A percentile compares a stretch with the other conserved stretches of the same genome.
phyloP scores from a whole-genome alignment of 768 basidiomycete species.

The Hortiboletus campestris region DNA sequence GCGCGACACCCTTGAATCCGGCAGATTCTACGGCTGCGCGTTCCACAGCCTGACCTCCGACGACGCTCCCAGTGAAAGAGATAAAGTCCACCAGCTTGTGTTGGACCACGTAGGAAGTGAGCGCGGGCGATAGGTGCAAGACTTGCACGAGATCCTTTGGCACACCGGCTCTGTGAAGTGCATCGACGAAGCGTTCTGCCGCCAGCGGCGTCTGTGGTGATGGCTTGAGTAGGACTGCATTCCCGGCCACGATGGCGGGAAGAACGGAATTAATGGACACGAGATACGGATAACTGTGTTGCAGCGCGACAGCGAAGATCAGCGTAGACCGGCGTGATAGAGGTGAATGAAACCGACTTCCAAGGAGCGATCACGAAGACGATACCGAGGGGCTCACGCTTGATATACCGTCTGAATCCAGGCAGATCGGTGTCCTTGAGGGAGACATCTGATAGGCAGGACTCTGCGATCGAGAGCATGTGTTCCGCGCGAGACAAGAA shows the following conservation, averaged over 20 bases:
- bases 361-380: conserved; percentile 87
- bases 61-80: conserved; percentile 88
- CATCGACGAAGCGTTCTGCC: conserved; percentile 74
- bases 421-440: conserved; percentile 78
- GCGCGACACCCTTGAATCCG: conserved; percentile 83
- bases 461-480: conserved; percentile 79
- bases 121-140: conserved; percentile 64
- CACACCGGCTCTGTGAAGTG: conserved; percentile 73
- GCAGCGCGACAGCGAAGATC: neutral
- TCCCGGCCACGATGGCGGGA: conserved; percentile 88
- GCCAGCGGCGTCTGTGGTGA: conserved; percentile 94
- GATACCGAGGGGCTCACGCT: conserved; percentile 81
- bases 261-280: conserved; percentile 89
- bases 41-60: conserved; percentile 71
- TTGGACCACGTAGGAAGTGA: conserved; percentile 59
- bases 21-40: conserved; percentile 60
- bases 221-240: conserved; percentile 89
- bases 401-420: conserved; percentile 81
- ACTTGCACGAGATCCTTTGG: conserved; percentile 74
- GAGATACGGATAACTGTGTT: conserved; percentile 78
- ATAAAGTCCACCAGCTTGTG: conserved; percentile 76
- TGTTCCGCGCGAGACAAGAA: conserved; percentile 80
- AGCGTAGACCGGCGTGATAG: neutral
- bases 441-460: conserved; percentile 69
- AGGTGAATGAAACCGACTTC: conserved; percentile 58